phyloP scores from a whole-genome alignment of 1,284 basidiomycete genomes.

The Pseudozyma tsukubaensis region DNA sequence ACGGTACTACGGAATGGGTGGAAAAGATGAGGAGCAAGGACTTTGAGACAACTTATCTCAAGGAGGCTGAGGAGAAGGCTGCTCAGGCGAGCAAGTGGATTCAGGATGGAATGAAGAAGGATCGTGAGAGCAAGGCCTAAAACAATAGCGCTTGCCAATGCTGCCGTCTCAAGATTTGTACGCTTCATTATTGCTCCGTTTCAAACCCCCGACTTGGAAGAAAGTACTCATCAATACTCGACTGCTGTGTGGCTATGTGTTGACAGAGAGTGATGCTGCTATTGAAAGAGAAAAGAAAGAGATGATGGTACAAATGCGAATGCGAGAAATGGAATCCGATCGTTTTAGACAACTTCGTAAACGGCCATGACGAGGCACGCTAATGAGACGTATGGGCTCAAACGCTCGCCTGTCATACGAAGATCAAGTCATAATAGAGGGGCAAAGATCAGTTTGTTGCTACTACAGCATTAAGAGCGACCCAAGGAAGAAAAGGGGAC shows the following conservation, averaged over 20 bases:
- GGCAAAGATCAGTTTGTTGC: background rate
- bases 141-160: background rate
- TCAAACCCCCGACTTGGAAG: background rate
- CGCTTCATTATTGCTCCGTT: background rate
- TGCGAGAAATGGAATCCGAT: background rate
- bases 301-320: constrained; percentile 2
- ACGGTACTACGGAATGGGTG: constrained; percentile 30
- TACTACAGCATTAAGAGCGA: background rate
- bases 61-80: constrained; percentile 34
- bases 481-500: background rate
- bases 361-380: constrained; percentile 67
- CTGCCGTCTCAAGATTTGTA: background rate
- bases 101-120: constrained; percentile 51
- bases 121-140: constrained; percentile 37
- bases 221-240: no score
- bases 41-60: constrained; percentile 16
- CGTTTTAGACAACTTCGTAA: constrained; percentile 51
- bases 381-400: constrained; percentile 66
- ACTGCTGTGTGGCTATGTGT: background rate
- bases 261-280: constrained; percentile 7
- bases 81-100: constrained; percentile 38
- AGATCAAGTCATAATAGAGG: background rate
- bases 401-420: constrained; percentile 57
- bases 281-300: background rate
- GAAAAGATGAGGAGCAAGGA: constrained; percentile 40